Evolutionary conservation across 106 monocot species (phyloP).

Genomic region (Dendrobium huoshanense): DNA sequence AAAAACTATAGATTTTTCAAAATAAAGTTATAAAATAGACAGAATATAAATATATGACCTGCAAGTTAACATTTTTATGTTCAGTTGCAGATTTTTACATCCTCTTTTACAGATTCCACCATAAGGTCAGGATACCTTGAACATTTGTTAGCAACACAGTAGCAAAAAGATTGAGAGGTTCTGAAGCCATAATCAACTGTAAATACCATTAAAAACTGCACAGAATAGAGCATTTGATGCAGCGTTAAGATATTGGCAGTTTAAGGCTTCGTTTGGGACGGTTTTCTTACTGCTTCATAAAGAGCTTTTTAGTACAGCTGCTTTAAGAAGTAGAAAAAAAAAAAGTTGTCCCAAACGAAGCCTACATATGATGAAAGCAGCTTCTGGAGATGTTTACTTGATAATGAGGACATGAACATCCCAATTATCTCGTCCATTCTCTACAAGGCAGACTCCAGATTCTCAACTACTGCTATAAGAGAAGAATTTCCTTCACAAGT

Average conservation of each 20-base stretch:
- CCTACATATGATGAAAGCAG: no score
- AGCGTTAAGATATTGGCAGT: no score
- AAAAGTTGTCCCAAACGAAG: no score
- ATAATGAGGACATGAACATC: no score
- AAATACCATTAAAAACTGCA: neutral
- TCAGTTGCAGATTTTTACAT: neutral
- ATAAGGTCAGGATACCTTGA: neutral
- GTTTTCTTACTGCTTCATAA: no score
- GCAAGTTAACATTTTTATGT: neutral
- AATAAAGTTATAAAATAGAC: neutral
- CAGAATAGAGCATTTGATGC: no score
- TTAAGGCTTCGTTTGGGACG: no score
- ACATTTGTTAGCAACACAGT: neutral
- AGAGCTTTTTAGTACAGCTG: no score
- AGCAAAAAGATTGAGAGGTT: neutral
- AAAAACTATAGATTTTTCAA: neutral
- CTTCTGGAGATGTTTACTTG: no score
- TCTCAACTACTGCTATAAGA: slow-evolving; percentile 55
- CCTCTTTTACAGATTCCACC: neutral
- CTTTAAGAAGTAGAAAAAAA: no score
- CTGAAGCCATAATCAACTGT: no score
- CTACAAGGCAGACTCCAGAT: slow-evolving; percentile 30
- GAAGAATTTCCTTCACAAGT: slow-evolving; percentile 76
- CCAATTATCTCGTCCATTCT: neutral
- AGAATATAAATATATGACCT: neutral